phyloP scores from a whole-genome alignment of 768 basidiomycete genomes.

The Lentinus tigrinus region DNA sequence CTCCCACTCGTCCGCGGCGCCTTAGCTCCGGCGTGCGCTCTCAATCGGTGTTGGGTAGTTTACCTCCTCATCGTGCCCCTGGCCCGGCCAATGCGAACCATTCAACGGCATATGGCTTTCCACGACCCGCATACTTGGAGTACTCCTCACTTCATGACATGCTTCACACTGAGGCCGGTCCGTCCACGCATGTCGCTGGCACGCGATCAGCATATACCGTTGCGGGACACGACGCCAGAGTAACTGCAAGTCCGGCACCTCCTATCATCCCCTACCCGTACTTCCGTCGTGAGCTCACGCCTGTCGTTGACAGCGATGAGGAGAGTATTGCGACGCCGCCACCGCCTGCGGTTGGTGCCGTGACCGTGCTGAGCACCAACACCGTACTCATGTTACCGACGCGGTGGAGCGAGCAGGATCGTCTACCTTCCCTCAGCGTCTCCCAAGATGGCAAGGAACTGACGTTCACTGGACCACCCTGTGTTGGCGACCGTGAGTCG shows the following conservation, averaged over 20 bases:
- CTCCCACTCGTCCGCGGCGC: conserved; percentile 49
- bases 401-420: conserved; percentile 74
- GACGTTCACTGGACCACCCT: conserved; percentile 55
- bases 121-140: conserved; percentile 73
- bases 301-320: conserved; percentile 61
- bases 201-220: conserved; percentile 4
- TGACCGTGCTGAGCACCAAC: conserved; percentile 18
- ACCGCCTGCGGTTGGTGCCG: conserved; percentile 14
- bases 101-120: conserved; percentile 40
- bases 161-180: conserved; percentile 53
- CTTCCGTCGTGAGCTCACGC: conserved; percentile 26
- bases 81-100: conserved; percentile 5
- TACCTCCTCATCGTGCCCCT: conserved; percentile 9
- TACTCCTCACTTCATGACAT: conserved; percentile 72
- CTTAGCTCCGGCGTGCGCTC: conserved; percentile 36
- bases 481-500: conserved; percentile 74
- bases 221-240: conserved; percentile 8
- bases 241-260: conserved; percentile 15
- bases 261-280: conserved; percentile 23
- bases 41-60: conserved; percentile 11
- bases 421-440: conserved; percentile 57
- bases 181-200: conserved; percentile 31
- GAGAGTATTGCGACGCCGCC: conserved; percentile 51
- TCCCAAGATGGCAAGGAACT: conserved; percentile 74
- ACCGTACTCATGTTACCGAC: conserved; percentile 62